Evolutionary conservation across 2,329 filamentous ascomycete species (phyloP).

Genomic region (Aphanoascus verrucosus): DNA sequence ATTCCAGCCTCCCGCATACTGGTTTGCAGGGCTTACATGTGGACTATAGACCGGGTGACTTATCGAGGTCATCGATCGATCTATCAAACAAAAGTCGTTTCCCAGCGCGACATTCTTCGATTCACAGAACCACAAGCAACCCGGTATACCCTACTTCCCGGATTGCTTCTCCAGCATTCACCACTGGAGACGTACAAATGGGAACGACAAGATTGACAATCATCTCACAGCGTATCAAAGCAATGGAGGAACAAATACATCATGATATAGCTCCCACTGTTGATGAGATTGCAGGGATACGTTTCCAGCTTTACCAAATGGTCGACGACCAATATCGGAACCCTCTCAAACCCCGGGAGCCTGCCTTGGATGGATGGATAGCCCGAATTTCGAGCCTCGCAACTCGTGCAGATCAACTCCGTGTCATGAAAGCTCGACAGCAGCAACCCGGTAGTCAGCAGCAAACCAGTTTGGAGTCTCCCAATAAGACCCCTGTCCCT

Average conservation of each 20-base stretch:
- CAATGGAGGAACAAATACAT: constrained; percentile 24
- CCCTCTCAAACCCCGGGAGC: constrained; percentile 19
- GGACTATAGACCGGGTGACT: background rate
- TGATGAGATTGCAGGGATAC: constrained; percentile 23
- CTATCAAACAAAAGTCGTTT: background rate
- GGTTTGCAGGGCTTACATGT: background rate
- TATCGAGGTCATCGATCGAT: background rate
- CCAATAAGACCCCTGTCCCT: background rate
- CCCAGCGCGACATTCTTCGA: background rate
- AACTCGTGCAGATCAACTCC: constrained; percentile 25
- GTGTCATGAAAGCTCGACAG: constrained; percentile 18
- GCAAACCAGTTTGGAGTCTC: background rate
- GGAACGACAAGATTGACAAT: background rate
- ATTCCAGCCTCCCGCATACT: background rate
- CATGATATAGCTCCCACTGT: constrained; percentile 23
- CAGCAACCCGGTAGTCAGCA: background rate
- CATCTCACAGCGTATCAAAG: constrained; percentile 16
- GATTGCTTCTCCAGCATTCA: background rate
- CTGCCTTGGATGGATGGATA: constrained; percentile 23
- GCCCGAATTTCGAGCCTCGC: constrained; percentile 24
- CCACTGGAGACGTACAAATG: background rate
- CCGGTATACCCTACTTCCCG: background rate
- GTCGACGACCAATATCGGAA: constrained; percentile 26
- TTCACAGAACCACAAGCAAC: background rate
- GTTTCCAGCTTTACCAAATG: constrained; percentile 25